Evolutionary conservation across 345 rosid species (phyloP).

Genomic region (Arabis alpina): DNA sequence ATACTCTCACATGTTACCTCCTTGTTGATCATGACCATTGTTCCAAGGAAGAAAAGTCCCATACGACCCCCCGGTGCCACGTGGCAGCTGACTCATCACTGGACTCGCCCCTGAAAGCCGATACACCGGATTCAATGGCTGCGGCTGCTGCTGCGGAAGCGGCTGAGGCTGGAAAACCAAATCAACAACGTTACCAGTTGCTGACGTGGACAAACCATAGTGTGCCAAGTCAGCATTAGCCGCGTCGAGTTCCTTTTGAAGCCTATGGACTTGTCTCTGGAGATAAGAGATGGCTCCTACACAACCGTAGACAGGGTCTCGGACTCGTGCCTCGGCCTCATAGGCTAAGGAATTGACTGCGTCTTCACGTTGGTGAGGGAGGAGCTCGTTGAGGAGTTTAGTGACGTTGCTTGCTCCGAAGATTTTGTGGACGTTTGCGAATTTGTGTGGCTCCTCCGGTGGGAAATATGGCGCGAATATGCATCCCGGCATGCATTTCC

Average conservation of each 20-base stretch:
- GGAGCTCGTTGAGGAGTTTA: constrained; percentile 86
- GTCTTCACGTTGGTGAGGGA: constrained; percentile 91
- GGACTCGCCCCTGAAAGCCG: constrained; percentile 35
- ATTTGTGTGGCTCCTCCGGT: constrained; percentile 95
- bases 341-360: constrained; percentile 94
- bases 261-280: constrained; percentile 86
- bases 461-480: constrained; percentile 95
- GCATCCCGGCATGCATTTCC: constrained; percentile 95
- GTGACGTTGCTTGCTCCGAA: constrained; percentile 96
- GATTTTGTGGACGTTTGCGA: constrained; percentile 92
- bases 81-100: constrained; percentile 43
- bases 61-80: constrained; percentile 45
- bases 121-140: constrained; percentile 31
- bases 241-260: constrained; percentile 86
- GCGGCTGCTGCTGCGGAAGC: constrained; percentile 27
- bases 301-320: constrained; percentile 93
- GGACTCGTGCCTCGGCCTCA: constrained; percentile 92
- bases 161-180: constrained; percentile 44
- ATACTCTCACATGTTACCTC: constrained; percentile 58
- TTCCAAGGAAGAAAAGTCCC: constrained; percentile 58
- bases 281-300: constrained; percentile 89
- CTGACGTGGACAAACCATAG: constrained; percentile 55
- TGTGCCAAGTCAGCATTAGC: constrained; percentile 86
- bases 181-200: constrained; percentile 37
- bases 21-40: constrained; percentile 60